These are phyloP conservation scores for Rhizopogon vinicolor DNA, from an alignment of 768 basidiomycete species.

Conservation along the genomic window DNA sequence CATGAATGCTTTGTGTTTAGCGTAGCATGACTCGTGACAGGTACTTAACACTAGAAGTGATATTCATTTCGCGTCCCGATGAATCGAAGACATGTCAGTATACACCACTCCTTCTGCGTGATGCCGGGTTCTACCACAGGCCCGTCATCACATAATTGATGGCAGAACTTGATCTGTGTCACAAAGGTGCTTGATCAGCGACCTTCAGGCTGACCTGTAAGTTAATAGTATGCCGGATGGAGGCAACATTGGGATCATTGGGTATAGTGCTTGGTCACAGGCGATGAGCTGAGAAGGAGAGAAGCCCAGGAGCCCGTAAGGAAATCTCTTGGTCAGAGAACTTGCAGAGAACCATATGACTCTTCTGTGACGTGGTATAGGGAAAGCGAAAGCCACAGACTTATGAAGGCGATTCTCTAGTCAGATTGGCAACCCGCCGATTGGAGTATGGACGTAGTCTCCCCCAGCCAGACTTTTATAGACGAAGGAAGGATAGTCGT, in stretches of 20 bases:
- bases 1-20: no score
- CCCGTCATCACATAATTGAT: background rate
- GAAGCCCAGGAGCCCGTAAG: no score
- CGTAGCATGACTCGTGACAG: no score
- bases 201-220: no score
- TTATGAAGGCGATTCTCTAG: no score
- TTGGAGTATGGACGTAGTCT: background rate
- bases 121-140: background rate
- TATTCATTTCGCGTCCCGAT: background rate
- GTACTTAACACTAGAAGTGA: no score
- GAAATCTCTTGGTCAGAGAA: background rate
- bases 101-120: background rate
- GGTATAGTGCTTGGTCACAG: background rate
- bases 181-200: background rate
- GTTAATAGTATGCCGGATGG: background rate
- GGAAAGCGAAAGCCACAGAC: background rate
- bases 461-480: no score
- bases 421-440: no score
- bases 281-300: no score
- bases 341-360: no score
- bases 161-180: background rate
- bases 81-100: background rate
- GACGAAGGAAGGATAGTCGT: no score
- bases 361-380: background rate
- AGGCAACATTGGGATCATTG: background rate